Base-by-base conservation (phyloP, 495 filamentous ascomycete genomes). In the Annulohypoxylon moriforme region DNA sequence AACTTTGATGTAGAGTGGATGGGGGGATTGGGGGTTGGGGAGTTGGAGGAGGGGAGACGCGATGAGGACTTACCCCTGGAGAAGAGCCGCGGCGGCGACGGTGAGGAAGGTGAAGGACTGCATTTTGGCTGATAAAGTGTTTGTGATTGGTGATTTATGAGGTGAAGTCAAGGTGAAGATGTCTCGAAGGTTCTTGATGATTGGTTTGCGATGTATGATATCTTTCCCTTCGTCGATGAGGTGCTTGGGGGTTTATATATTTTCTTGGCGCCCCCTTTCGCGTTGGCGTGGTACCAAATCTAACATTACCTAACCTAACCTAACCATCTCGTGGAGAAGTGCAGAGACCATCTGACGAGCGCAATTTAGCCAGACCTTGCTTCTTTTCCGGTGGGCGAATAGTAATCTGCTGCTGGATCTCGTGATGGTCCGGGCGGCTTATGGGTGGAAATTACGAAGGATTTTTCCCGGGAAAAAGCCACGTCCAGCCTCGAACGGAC, bases 401-500 rank as follows among this genome's bases (percentile, higher is more conserved):
- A 34, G 44, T 18, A 44, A 25, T n/a, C 34, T 44, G 36, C 47
- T 42, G 0, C n/a, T 55, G 36, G 42, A 53, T 55, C 56, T 52
- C 46, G 64, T 44, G 47, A 60, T 55, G 38, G 46, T 34, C 36
- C 64, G 46, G 33, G 46, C 42, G 25, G 64, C 64, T 68, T 53
- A 68, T 14, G 44, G n/a, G 57, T 61, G 64, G 34, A 68, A 67
- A 68, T 68, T 60, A 25, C 56, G 57, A 61, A 68, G 64, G 64
- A 60, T 53, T 27, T 22, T 27, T 16, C 64, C 56, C n/a, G n/a
- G 44, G 10, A 8, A 55, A 29, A 60, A 52, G 53, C 57, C 56
- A 68, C 42, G n/a, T 64, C 20, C n/a, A 44, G 47, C 49, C 49
- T 64, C 49, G 25, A 53, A 53, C 10, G 5, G 22, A 33, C 25